Conservation (phyloP, 108 stramenopile genomes). For the Fistulifera pelliculosa region DNA sequence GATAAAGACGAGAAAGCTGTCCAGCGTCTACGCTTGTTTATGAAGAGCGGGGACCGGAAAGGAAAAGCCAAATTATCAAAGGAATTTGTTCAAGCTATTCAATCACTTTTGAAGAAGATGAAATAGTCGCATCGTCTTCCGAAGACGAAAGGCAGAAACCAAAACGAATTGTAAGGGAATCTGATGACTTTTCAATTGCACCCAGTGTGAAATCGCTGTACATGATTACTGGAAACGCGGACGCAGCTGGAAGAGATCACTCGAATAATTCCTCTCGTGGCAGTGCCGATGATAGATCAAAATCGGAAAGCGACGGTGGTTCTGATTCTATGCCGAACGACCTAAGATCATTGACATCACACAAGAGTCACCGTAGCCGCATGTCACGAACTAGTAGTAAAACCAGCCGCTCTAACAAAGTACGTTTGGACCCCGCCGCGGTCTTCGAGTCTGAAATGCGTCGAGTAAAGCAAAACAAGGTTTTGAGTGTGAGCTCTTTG, state of each 20-base stretch:
- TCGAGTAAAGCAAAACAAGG: slow-evolving; percentile 1
- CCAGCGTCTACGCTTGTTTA: slow-evolving; percentile 7
- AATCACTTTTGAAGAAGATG: slow-evolving; percentile 3
- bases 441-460: slow-evolving; percentile 9
- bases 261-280: no score
- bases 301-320: no score
- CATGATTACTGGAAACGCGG: no score
- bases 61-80: not conserved
- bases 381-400: not conserved
- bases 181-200: no score
- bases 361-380: no score
- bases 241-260: no score
- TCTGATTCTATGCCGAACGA: no score
- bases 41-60: not conserved
- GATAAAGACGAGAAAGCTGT: slow-evolving; percentile 6
- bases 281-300: no score
- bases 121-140: not conserved
- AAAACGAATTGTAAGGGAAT: no score
- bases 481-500: slow-evolving; percentile 2
- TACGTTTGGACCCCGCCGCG: slow-evolving; percentile 4
- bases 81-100: slow-evolving; percentile 7
- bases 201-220: no score
- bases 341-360: no score
- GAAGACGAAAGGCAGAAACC: no score
- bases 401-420: not conserved